These are phyloP conservation scores for Cupressus sempervirens DNA, from an alignment of 75 land plant genomes.

Conservation along the genomic window DNA sequence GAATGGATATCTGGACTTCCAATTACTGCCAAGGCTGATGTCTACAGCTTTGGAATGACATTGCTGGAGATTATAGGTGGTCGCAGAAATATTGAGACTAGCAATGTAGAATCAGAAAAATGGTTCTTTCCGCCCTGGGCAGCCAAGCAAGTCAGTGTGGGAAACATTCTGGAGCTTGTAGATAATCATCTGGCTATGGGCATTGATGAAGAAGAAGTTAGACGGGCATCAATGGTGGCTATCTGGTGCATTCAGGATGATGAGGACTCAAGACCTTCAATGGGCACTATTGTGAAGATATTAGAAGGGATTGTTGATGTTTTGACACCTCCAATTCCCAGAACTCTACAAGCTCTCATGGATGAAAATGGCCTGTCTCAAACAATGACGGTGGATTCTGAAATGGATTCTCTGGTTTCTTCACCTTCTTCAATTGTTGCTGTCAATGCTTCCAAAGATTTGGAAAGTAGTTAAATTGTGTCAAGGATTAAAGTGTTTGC, in stretches of 20 bases:
- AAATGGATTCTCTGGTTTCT: not conserved
- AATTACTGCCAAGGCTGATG: constrained; percentile 35
- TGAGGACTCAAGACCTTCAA: constrained; percentile 17
- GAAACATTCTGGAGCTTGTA: constrained; percentile 16
- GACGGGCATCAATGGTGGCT: constrained; percentile 23
- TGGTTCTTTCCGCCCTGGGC: constrained; percentile 26
- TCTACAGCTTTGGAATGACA: constrained; percentile 50
- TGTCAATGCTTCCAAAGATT: constrained; percentile 7
- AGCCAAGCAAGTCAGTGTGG: constrained; percentile 19
- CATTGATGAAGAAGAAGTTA: constrained; percentile 25
- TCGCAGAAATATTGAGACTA: constrained; percentile 12
- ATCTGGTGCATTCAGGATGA: constrained; percentile 27
- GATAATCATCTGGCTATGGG: constrained; percentile 5
- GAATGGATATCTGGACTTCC: constrained; percentile 16
- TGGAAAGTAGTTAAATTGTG: not conserved
- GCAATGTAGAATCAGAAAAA: constrained; percentile 12
- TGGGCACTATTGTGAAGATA: constrained; percentile 26
- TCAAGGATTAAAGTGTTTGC: not conserved
- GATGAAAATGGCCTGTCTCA: not conserved
- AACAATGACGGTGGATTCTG: constrained; percentile 7
- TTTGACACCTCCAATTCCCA: constrained; percentile 20
- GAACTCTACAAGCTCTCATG: constrained; percentile 11
- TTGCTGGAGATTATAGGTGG: constrained; percentile 43
- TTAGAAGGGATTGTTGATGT: constrained; percentile 33
- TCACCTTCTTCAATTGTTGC: constrained; percentile 1